Evolutionary conservation across 1,139 yeast genomes (phyloP).

Genomic region (Yamadazyma pseudoaaseri): DNA sequence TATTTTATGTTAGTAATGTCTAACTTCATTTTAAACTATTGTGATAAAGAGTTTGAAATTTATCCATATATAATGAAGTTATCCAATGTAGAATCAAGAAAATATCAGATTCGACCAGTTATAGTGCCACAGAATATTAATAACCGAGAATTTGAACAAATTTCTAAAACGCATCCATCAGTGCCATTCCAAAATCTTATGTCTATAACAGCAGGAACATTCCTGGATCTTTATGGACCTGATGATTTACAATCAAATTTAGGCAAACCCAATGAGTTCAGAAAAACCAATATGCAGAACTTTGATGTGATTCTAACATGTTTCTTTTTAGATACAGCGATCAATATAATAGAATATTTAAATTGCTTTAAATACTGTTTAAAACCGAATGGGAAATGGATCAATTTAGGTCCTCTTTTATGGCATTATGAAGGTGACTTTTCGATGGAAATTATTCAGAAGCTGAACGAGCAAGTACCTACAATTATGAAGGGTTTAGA

Average conservation of each 20-base stretch:
- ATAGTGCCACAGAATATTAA: conserved; percentile 54
- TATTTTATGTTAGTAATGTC: conserved; percentile 78
- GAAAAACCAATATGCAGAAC: conserved; percentile 32
- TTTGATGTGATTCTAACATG: conserved; percentile 66
- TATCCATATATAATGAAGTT: conserved; percentile 57
- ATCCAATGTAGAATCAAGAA: conserved; percentile 45
- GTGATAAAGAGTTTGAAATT: conserved; percentile 37
- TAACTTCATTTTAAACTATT: conserved; percentile 58
- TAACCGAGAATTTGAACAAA: conserved; percentile 24
- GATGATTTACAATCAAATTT: conserved; percentile 8
- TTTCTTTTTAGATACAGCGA: conserved; percentile 79
- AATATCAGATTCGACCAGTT: conserved; percentile 46
- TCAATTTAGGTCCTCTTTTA: conserved; percentile 80
- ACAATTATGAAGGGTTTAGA: conserved; percentile 59
- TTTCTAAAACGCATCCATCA: conserved; percentile 27
- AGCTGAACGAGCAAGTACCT: conserved; percentile 27
- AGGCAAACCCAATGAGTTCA: conserved; percentile 35
- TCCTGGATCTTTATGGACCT: conserved; percentile 73
- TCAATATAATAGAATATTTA: conserved; percentile 69
- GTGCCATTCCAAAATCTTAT: conserved; percentile 54
- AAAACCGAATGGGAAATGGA: conserved; percentile 63
- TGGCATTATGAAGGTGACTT: conserved; percentile 79
- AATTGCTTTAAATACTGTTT: conserved; percentile 55
- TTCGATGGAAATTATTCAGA: conserved; percentile 10
- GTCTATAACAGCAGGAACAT: conserved; percentile 82